phyloP scores from a whole-genome alignment of 1,284 basidiomycete species.

The Malassezia yamatoensis region DNA sequence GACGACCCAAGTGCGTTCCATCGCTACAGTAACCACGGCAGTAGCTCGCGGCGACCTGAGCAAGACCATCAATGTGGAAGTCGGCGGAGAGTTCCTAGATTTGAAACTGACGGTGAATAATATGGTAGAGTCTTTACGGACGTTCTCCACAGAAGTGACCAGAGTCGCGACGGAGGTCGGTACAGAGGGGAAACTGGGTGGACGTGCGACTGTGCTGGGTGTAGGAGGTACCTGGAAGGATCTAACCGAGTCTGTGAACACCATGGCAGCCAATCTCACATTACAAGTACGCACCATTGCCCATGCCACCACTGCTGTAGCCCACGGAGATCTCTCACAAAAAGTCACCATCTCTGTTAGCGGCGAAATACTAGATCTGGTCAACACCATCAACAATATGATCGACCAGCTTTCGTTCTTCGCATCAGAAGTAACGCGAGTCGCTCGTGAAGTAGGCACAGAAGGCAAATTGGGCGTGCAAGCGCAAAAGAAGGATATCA shows the following conservation, averaged over 20 bases:
- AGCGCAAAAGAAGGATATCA: conserved; percentile 89
- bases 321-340: conserved; percentile 80
- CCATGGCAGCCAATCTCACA: conserved; percentile 62
- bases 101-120: conserved; percentile 47
- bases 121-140: conserved; percentile 48
- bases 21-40: conserved; percentile 44
- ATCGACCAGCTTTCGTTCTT: conserved; percentile 65
- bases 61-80: conserved; percentile 48
- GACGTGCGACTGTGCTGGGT: conserved; percentile 46
- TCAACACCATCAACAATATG: conserved; percentile 57
- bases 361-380: conserved; percentile 87
- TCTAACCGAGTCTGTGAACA: conserved; percentile 66
- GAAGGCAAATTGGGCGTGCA: conserved; percentile 95
- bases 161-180: conserved; percentile 48
- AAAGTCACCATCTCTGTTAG: conserved; percentile 85
- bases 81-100: conserved; percentile 45
- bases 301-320: conserved; percentile 87
- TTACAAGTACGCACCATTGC: conserved; percentile 91
- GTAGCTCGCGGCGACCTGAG: conserved; percentile 45
- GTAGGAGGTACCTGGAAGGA: conserved; percentile 54
- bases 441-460: conserved; percentile 86
- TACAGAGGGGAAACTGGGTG: conserved; percentile 47
- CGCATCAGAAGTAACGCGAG: conserved; percentile 86
- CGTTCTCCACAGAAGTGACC: conserved; percentile 48
- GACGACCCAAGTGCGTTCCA: conserved; percentile 71